Evolutionary conservation across 176 grass and related monocot species (phyloP), one percentile per base, ranked within the genome.

Genomic region (Saccharum spontaneum): DNA sequence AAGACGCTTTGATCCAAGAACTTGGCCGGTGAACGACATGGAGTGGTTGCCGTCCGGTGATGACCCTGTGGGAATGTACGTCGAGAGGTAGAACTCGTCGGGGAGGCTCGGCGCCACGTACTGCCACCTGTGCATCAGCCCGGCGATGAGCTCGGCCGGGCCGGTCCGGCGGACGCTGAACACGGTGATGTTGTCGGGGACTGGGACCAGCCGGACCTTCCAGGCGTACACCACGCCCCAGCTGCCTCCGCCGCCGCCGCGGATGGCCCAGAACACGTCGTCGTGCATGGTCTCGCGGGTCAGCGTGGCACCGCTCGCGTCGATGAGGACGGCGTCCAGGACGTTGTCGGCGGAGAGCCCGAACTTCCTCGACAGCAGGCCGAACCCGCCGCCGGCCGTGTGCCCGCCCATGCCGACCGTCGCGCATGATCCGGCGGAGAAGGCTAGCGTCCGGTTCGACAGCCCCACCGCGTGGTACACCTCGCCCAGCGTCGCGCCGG

Each of bases 191-290:
- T 61, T 55, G 9, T 41, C 22, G 0, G 92, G 90, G 8, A 93
- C 84, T 3, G 90, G 84, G 14, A 81, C 81, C 11, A 97, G 88
- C 30, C 74, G 89, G 65, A 97, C 78, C 83, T 90, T 93, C 92
- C 95, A 98, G 0, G 95, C 85, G n/a, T 93, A 95, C 50, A 95
- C 85, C 37, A 87, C 90, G 0, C 90, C 92, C 86, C 84, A 98
- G 84, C 92, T 93, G 26, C 95, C 92, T 0, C 95, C 95, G 0
- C 92, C 95, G 34, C 95, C 95, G 7, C 92, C 92, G 0, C 92
- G 71, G 45, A 94, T 84, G 0, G 92, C 95, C 95, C 92, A 97
- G 33, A 97, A 97, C 34, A 91, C 76, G 71, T 97, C 92, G 11
- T 68, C 79, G 17, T 76, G 83, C 92, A 98, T 93, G 2, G 84